These are phyloP conservation scores for Hordeum marinum DNA, from an alignment of 176 grass and related monocot species.

Conservation along the genomic window DNA sequence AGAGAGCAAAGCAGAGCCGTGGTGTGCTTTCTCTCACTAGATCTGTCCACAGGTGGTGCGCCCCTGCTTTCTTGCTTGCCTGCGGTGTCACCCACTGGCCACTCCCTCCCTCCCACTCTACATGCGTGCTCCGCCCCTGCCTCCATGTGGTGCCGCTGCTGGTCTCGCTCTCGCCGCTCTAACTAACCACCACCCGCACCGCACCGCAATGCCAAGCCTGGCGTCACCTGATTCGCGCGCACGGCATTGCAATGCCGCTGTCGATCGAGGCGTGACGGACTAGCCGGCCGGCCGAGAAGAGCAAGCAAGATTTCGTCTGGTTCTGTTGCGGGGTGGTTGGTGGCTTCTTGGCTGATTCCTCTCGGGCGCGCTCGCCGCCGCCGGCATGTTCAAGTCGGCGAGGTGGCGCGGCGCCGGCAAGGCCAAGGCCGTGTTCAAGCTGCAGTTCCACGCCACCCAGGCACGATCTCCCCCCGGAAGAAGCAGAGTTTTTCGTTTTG, in stretches of 20 bases:
- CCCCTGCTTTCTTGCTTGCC: constrained; percentile 8
- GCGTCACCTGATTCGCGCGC: constrained; percentile 18
- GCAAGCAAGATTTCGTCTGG: background rate
- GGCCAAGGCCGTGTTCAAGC: constrained; percentile 86
- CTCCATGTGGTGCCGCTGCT: constrained; percentile 18
- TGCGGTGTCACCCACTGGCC: constrained; percentile 5
- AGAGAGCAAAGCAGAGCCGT: constrained; percentile 7
- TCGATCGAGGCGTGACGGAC: constrained; percentile 3
- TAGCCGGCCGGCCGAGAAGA: background rate
- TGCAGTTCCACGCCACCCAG: constrained; percentile 84
- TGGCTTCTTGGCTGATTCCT: background rate
- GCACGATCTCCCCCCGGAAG: constrained; percentile 14
- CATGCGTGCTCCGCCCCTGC: constrained; percentile 32
- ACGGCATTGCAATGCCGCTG: constrained; percentile 52
- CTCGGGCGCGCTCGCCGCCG: background rate
- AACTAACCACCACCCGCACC: constrained; percentile 14
- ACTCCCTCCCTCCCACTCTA: constrained; percentile 11
- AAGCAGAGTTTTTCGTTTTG: background rate
- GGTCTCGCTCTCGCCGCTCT: background rate
- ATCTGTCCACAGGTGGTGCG: constrained; percentile 4
- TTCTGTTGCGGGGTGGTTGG: background rate
- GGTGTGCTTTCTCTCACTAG: constrained; percentile 19
- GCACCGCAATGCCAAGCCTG: constrained; percentile 29
- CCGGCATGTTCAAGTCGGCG: constrained; percentile 79
- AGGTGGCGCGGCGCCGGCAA: constrained; percentile 80